Conservation (phyloP, 1,139 yeast species). For the Meyerozyma carpophila region DNA sequence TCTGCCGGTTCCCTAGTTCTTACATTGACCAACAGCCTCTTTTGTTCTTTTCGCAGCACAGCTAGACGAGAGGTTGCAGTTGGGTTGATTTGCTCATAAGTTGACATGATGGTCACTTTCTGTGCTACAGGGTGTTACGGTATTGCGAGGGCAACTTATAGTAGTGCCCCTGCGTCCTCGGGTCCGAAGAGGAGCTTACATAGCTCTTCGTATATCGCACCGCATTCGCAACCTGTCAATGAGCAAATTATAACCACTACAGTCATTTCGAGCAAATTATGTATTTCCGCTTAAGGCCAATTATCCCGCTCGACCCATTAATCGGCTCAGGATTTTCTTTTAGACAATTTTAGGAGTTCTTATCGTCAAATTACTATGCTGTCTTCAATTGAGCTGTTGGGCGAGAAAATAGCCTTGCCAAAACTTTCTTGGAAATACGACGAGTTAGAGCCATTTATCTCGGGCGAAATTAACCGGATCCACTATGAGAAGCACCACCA, state of each 20-base stretch:
- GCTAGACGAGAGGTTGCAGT: too few species aligned
- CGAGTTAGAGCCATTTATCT: slow-evolving; percentile 86
- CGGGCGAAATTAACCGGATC: slow-evolving; percentile 83
- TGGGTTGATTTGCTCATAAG: too few species aligned
- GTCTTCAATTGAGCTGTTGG: slow-evolving; percentile 4
- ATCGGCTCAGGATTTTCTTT: not conserved
- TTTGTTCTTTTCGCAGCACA: too few species aligned
- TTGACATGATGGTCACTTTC: too few species aligned
- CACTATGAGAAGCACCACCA: slow-evolving; percentile 95
- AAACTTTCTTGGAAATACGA: slow-evolving; percentile 83
- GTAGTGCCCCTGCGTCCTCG: too few species aligned
- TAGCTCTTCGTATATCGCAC: not conserved
- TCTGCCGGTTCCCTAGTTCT: too few species aligned
- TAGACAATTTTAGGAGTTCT: not conserved
- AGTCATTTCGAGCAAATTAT: not conserved
- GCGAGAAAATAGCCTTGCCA: slow-evolving; percentile 64
- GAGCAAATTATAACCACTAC: not conserved
- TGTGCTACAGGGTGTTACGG: too few species aligned
- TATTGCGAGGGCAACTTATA: too few species aligned
- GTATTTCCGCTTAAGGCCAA: not conserved
- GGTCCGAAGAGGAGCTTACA: too few species aligned
- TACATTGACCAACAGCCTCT: too few species aligned
- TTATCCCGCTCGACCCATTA: not conserved
- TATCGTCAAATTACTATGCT: not conserved
- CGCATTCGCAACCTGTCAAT: not conserved